These are phyloP conservation scores for Phytopythium oedochilum DNA, from an alignment of 352 stramenopile genomes.

Conservation along the genomic window DNA sequence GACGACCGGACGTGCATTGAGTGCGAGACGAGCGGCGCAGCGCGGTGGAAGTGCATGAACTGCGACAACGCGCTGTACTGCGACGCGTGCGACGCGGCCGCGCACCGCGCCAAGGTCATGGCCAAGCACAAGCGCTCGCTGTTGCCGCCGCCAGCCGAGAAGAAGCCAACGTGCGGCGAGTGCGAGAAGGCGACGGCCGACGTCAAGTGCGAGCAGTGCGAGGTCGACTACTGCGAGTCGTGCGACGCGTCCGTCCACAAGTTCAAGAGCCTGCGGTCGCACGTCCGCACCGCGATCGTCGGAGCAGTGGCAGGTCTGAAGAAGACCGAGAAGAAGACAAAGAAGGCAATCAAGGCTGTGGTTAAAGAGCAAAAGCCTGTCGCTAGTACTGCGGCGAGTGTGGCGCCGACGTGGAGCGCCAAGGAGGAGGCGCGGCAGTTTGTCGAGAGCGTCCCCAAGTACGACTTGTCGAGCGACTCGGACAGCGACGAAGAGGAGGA, in stretches of 20 bases:
- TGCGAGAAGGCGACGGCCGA: conserved; percentile 25
- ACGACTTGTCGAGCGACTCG: conserved; percentile 52
- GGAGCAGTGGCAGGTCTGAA: conserved; percentile 3
- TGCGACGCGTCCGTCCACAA: conserved; percentile 65
- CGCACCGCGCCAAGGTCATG: conserved; percentile 67
- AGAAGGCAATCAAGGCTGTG: conserved; percentile 2
- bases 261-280: conserved; percentile 65
- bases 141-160: conserved; percentile 7
- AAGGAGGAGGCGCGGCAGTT: conserved; percentile 18
- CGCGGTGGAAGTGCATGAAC: conserved; percentile 42
- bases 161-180: conserved; percentile 24
- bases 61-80: conserved; percentile 68
- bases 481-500: conserved; percentile 10
- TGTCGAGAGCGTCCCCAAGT: conserved; percentile 53
- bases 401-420: conserved; percentile 7
- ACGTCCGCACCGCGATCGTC: conserved; percentile 24
- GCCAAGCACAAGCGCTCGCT: conserved; percentile 36
- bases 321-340: conserved; percentile 28
- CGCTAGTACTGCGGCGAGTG: neutral
- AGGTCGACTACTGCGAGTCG: conserved; percentile 38
- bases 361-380: neutral
- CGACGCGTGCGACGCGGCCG: conserved; percentile 44
- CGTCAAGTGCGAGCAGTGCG: conserved; percentile 55
- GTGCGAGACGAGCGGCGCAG: conserved; percentile 43
- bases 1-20: conserved; percentile 47